Base-by-base conservation (phyloP, 441 rosid species). In the Syzygium malaccense region DNA sequence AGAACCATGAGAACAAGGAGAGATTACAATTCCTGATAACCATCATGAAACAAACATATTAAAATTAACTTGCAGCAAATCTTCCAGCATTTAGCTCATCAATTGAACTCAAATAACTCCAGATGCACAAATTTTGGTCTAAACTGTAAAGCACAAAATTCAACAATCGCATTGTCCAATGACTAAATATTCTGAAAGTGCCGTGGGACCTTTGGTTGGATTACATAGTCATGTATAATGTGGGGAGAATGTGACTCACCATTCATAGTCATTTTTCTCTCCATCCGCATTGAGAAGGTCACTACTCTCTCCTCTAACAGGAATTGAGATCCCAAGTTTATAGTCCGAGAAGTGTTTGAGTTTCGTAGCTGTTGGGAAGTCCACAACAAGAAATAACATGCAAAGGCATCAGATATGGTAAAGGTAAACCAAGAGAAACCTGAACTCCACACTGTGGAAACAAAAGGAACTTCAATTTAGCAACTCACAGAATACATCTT, bases 201-300 rank as follows among this genome's bases (percentile, higher is more conserved):
- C 45, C 23, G 83, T 20, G 17, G n/a, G 15, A 64, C 17, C 51
- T 28, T 20, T 37, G 51, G 51, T 37, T 12, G 49, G 15, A 75
- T 75, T 23, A 75, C 51, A 41, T 23, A 57, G 62, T 10, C 26
- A n/a, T 55, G 49, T 23, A 18, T 85, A 25, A 71, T 48, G 45
- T 3, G 8, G 85, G 89, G 87, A 92, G 51, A 88, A 86, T 32
- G 90, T 58, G 86, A 89, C 96, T 87, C 88, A 98, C 99, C 99
- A 98, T 88, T 98, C 99, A 92, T 98, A 98, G 91, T 98, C 99
- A 91, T 97, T 97, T 93, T 98, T 98, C 89, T 96, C 99, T 89
- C 93, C 98, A 48, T 96, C 99, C 58, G 92, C 97, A 92, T 92
- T 95, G 88, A 97, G 97, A 89, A 97, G 92, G 90, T 95, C 98